These are phyloP conservation scores for Picea glauca DNA, from an alignment of 75 land plant genomes.

Conservation along the genomic window DNA sequence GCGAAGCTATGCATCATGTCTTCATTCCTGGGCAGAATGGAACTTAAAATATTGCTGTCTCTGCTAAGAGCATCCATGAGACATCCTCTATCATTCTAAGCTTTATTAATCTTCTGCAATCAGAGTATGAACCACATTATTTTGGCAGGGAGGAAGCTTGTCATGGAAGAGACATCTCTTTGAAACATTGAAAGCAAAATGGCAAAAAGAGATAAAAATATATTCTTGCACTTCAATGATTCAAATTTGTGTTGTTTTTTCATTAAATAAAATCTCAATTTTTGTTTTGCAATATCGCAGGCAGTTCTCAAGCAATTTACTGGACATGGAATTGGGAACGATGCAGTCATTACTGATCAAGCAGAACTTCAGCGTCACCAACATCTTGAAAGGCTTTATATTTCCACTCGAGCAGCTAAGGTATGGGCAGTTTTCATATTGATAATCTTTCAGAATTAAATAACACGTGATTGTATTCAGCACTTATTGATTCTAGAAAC, in stretches of 20 bases:
- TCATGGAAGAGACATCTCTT: conserved; percentile 1
- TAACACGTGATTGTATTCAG: neutral
- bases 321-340: conserved; percentile 48
- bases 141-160: neutral
- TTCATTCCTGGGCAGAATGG: neutral
- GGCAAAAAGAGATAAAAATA: neutral
- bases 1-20: neutral
- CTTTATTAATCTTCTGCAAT: neutral
- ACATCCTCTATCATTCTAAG: neutral
- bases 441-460: neutral
- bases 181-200: neutral
- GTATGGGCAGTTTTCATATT: conserved; percentile 22
- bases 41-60: neutral
- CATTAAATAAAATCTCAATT: neutral
- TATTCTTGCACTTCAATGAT: neutral
- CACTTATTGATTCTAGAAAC: neutral
- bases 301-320: conserved; percentile 71
- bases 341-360: conserved; percentile 59
- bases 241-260: neutral
- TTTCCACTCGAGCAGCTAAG: conserved; percentile 74
- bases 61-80: neutral
- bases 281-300: conserved; percentile 29
- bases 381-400: conserved; percentile 72
- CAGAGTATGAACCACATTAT: neutral
- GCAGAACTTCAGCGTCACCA: conserved; percentile 64